Evolutionary conservation across 768 basidiomycete genomes (phyloP).

Genomic region (Suillus fuscotomentosus): DNA sequence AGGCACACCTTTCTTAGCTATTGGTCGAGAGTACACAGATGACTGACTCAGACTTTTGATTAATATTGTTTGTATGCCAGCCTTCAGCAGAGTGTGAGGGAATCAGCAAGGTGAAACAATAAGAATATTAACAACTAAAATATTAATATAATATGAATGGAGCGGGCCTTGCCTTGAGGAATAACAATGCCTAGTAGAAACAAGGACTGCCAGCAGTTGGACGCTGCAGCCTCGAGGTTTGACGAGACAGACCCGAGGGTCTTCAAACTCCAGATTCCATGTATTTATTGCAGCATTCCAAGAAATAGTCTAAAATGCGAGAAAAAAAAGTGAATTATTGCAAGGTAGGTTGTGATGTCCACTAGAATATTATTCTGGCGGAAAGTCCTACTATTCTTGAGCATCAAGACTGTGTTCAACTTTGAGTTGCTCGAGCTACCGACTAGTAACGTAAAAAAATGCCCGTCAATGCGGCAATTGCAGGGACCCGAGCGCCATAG

Average conservation of each 20-base stretch:
- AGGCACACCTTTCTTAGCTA: no score
- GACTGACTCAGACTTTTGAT: no score
- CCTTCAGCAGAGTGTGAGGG: background rate
- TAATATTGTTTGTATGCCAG: background rate
- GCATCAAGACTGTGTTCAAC: constrained; percentile 5
- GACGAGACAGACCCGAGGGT: background rate
- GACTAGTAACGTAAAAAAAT: constrained; percentile 84
- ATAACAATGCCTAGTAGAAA: background rate
- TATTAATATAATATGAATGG: background rate
- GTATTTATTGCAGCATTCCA: background rate
- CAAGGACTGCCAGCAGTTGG: background rate
- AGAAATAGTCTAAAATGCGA: background rate
- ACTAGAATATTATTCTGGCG: constrained; percentile 2
- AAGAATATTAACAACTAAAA: background rate
- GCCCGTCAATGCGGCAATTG: background rate
- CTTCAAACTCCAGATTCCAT: background rate
- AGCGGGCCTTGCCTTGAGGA: background rate
- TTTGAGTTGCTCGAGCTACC: constrained; percentile 42
- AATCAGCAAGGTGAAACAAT: no score
- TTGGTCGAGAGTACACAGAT: background rate
- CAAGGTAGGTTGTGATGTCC: background rate
- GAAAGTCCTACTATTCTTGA: constrained; percentile 4
- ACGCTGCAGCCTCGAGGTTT: background rate
- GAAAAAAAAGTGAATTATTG: background rate
- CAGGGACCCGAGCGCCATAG: background rate